phyloP scores from a whole-genome alignment of 2,329 filamentous ascomycete species.

The Nannizziopsis barbatae region DNA sequence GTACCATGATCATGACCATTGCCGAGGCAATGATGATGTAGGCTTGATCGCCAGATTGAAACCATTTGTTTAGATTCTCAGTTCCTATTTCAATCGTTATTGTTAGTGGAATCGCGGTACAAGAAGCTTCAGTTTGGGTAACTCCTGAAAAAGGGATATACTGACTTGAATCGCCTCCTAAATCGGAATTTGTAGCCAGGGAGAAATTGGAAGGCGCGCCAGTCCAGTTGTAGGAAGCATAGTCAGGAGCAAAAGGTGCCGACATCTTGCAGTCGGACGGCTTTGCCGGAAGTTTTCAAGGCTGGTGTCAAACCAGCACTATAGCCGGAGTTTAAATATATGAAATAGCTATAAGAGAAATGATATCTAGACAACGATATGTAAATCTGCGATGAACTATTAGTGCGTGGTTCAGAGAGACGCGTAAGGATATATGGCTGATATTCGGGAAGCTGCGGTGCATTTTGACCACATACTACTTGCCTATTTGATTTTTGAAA shows the following conservation, averaged over 20 bases:
- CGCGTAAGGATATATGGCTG: no score
- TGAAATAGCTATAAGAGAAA: no score
- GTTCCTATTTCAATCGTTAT: conserved; percentile 42
- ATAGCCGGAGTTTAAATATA: no score
- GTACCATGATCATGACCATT: conserved; percentile 94
- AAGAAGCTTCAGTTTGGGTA: no score
- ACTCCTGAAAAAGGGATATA: conserved; percentile 18
- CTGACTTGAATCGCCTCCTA: conserved; percentile 71
- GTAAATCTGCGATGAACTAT: no score
- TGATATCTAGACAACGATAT: no score
- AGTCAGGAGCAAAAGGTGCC: conserved; percentile 30
- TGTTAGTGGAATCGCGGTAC: background rate
- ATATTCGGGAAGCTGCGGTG: no score
- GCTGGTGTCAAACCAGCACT: no score
- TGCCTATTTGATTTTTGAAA: no score
- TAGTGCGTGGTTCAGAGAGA: no score
- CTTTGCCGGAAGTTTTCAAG: background rate
- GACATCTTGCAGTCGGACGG: conserved; percentile 2
- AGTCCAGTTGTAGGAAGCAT: conserved; percentile 41
- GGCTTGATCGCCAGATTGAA: conserved; percentile 77
- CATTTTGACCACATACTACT: no score
- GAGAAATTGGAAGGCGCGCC: conserved; percentile 36
- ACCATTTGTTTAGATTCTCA: conserved; percentile 95
- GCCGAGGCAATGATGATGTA: conserved; percentile 83
- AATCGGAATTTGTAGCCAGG: conserved; percentile 42